Conservation (phyloP, 768 basidiomycete species). For the Auriscalpium vulgare region DNA sequence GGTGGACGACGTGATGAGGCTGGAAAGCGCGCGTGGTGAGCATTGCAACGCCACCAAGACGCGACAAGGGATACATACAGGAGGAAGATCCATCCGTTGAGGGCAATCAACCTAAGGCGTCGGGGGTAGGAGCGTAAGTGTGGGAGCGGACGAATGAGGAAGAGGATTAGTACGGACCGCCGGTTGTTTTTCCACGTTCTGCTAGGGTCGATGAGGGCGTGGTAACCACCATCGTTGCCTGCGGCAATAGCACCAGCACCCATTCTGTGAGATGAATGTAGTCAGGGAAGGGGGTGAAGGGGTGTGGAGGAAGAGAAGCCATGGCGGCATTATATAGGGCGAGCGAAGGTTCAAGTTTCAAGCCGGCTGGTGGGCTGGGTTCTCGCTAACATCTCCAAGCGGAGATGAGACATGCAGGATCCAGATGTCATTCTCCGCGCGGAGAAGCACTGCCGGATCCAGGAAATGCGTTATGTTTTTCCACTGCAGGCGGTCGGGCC, state of each 20-base stretch:
- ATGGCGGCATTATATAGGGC: not conserved
- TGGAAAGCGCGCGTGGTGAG: slow-evolving; percentile 2
- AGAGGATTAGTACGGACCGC: slow-evolving; percentile 32
- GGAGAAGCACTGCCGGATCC: not conserved
- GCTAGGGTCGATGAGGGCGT: slow-evolving; percentile 53
- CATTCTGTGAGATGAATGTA: slow-evolving; percentile 33
- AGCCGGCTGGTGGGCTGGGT: not conserved
- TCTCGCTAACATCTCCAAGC: not conserved
- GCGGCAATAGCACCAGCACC: slow-evolving; percentile 40
- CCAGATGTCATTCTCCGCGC: not conserved
- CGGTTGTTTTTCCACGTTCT: slow-evolving; percentile 74
- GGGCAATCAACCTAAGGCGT: slow-evolving; percentile 40
- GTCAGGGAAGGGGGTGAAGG: not conserved
- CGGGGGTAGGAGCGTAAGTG: not conserved
- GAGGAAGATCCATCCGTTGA: slow-evolving; percentile 26
- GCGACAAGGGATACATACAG: slow-evolving; percentile 14
- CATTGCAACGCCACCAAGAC: not conserved
- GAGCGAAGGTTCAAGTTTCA: not conserved
- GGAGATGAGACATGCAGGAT: not conserved
- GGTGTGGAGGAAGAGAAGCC: not conserved
- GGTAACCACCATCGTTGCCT: slow-evolving; percentile 29
- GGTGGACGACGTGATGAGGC: slow-evolving; percentile 29
- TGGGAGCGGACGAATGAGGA: not conserved
- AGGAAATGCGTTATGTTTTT: no score
- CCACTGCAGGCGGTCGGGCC: no score